A percentile compares a stretch with the other conserved stretches of the same genome.
These are phyloP conservation scores for Furcasterigmium sp. DNA, from an alignment of 2,329 filamentous ascomycete genomes.

Conservation along the genomic window DNA sequence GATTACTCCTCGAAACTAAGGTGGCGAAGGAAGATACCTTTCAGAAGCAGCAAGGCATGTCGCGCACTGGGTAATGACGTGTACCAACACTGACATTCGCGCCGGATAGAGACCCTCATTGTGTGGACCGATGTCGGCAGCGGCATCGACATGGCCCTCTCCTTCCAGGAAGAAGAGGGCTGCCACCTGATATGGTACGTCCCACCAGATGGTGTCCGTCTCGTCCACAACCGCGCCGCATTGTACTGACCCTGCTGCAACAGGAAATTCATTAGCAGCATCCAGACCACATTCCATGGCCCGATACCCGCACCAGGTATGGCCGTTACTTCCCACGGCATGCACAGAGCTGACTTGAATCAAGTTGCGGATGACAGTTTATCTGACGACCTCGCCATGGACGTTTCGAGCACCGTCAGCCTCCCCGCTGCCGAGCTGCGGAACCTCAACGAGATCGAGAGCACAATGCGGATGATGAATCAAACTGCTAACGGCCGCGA, in stretches of 20 bases:
- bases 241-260: slow-evolving; percentile 16
- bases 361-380: slow-evolving; percentile 72
- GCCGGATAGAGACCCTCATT: slow-evolving; percentile 76
- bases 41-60: slow-evolving; percentile 91
- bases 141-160: slow-evolving; percentile 93
- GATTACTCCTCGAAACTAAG: slow-evolving; percentile 79
- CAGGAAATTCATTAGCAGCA: slow-evolving; percentile 86
- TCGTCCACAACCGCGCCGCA: neutral
- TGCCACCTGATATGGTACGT: slow-evolving; percentile 85
- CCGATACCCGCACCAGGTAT: slow-evolving; percentile 58
- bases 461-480: slow-evolving; percentile 74
- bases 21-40: slow-evolving; percentile 94
- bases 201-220: neutral
- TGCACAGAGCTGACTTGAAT: slow-evolving; percentile 17
- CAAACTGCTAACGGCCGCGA: slow-evolving; percentile 73
- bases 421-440: slow-evolving; percentile 77
- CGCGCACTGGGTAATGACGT: slow-evolving; percentile 14
- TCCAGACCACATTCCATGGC: slow-evolving; percentile 69
- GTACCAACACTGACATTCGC: too few relatives aligned
- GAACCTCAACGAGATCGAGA: slow-evolving; percentile 79
- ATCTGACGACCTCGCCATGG: slow-evolving; percentile 79
- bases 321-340: slow-evolving; percentile 8
- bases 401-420: slow-evolving; percentile 63
- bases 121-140: slow-evolving; percentile 89
- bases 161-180: slow-evolving; percentile 95